A percentile compares a stretch with the other conserved stretches of the same genome.
Conservation (phyloP, 306 rosid species). For the Vicia sativa region DNA sequence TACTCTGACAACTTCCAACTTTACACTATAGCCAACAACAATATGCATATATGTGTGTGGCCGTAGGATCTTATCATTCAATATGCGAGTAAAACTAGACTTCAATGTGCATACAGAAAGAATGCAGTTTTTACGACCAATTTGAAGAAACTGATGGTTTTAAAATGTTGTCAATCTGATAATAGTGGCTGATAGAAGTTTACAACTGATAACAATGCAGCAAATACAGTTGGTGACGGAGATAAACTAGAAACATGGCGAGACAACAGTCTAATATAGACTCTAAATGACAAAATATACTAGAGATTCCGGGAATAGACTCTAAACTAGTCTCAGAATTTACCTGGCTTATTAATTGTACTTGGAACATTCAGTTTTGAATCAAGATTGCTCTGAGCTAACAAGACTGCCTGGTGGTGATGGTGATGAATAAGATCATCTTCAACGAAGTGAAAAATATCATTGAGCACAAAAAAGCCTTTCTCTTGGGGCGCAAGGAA, state of each 20-base stretch:
- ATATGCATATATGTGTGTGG: background rate
- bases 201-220: constrained; percentile 12
- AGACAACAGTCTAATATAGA: too few species aligned
- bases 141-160: constrained; percentile 16
- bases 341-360: constrained; percentile 73
- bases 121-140: constrained; percentile 27
- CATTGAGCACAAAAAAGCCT: constrained; percentile 87
- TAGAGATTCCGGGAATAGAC: constrained; percentile 7
- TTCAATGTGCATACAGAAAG: background rate
- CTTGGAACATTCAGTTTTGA: constrained; percentile 53
- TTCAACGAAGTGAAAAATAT: constrained; percentile 84
- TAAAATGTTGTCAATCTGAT: background rate
- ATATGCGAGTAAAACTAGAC: background rate
- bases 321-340: constrained; percentile 4
- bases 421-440: constrained; percentile 76
- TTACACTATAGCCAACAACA: constrained; percentile 14
- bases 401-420: constrained; percentile 72
- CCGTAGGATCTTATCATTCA: constrained; percentile 5
- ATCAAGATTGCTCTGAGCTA: constrained; percentile 73
- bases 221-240: constrained; percentile 6
- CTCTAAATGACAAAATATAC: background rate
- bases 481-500: constrained; percentile 98
- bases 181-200: constrained; percentile 10
- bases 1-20: constrained; percentile 14
- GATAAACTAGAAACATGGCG: constrained; percentile 15